Evolutionary conservation across 345 rosid genomes (phyloP), one percentile per base, ranked within the genome.

Genomic region (Acer yangbiense): DNA sequence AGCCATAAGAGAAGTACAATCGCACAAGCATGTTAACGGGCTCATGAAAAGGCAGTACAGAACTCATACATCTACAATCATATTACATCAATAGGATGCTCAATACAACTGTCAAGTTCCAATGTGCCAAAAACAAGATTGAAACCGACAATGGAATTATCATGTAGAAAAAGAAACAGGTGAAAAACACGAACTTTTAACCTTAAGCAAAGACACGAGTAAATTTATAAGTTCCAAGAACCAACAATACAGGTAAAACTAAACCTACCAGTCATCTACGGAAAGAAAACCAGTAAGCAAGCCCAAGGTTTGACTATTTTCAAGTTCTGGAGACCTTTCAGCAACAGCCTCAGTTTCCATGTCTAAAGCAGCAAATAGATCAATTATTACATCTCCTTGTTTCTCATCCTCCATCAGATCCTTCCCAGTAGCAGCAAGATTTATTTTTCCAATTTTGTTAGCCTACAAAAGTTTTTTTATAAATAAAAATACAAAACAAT

Each of bases 331-430:
- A 74, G 84, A 83, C 80, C 92, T 84, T 81, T 93, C 98, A 76
- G 87, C 78, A 12, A 93, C 93, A 68, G 99, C 98, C 78, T 93
- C 98, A 78, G 87, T 83, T 89, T 97, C 99, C 95, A 93, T 80
- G 85, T 97, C 99, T 69, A 91, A 75, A 73, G 98, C 94, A 79
- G 98, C 81, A 86, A 86, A 97, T 73, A 94, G 93, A 88, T 97
- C 99, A 77, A 93, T 67, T 6, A 91, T 91, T 72, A 97, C 94
- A 84, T 97, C 98, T 84, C 92, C 99, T 87, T 86, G 99, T 75
- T 97, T 97, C 82, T 97, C 99, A 52, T 97, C 99, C 75, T 97
- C 99, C 98, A 96, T 94, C 78, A 97, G 95, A 88, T 97, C 99
- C 87, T 93, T 97, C 79, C 99, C 99, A 58, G 92, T 94, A 58